Evolutionary conservation across 2,329 filamentous ascomycete genomes (phyloP).

Genomic region (Hypomyces rosellus): DNA sequence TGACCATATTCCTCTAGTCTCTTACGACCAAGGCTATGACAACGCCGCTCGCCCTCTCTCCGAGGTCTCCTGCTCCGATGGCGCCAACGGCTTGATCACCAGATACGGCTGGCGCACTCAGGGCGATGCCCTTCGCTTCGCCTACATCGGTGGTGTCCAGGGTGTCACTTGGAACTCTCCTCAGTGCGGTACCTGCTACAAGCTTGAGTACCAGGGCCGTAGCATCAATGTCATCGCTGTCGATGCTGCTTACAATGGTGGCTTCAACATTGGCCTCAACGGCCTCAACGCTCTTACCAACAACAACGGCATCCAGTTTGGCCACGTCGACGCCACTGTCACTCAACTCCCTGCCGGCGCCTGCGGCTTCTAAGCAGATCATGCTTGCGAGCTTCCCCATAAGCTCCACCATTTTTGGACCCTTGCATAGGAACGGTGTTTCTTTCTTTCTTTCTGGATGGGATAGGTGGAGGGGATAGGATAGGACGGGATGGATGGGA

Average conservation of each 20-base stretch:
- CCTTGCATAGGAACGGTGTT: no score
- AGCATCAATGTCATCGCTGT: conserved; percentile 51
- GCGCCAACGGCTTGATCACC: conserved; percentile 58
- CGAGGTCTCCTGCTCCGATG: conserved; percentile 60
- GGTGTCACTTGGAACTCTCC: conserved; percentile 51
- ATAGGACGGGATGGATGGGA: no score
- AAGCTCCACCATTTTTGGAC: no score
- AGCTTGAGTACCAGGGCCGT: conserved; percentile 43
- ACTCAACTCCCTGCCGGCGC: conserved; percentile 35
- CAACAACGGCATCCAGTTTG: conserved; percentile 42
- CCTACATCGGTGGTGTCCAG: conserved; percentile 48
- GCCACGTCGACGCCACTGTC: conserved; percentile 45
- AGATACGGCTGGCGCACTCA: conserved; percentile 54
- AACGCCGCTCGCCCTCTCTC: conserved; percentile 47
- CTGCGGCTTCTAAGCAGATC: conserved; percentile 34
- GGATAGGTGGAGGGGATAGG: no score
- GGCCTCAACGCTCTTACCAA: conserved; percentile 52
- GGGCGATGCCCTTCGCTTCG: conserved; percentile 43
- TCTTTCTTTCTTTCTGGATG: no score
- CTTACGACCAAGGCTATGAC: conserved; percentile 69
- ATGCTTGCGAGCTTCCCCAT: no score
- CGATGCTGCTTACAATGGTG: conserved; percentile 39
- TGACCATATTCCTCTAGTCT: conserved; percentile 40
- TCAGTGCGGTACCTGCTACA: conserved; percentile 55
- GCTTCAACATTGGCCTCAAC: conserved; percentile 51